Evolutionary conservation across 257 asterid genomes (phyloP), one percentile per base, ranked within the genome.

Genomic region (Nyctanthes arbortristis): DNA sequence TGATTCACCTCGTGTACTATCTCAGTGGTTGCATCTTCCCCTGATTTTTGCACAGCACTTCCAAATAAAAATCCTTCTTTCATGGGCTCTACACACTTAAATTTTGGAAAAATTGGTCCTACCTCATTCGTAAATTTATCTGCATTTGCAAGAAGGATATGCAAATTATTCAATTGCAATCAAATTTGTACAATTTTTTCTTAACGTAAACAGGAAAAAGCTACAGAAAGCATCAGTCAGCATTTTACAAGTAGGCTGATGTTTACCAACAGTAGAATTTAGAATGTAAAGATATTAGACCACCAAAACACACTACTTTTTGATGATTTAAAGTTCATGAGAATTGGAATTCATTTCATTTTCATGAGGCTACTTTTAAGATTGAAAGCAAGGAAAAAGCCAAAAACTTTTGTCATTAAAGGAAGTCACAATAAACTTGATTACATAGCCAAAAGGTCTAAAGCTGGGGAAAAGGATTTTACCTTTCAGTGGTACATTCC

Each of bases 101-200:
- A 77, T 61, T 73, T 86, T 20, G 89, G 90, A 52, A 68, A 69
- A 29, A 72, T 14, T 18, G 66, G 75, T 11, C 72, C 80, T 63
- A 69, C 63, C 75, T 79, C 95, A 61, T 84, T 81, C 65, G 96
- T 78, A 73, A 87, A 89, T 75, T 93, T 93, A 82, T 93, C 99
- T 93, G 84, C 90, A 80, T 57, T 76, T 73, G 35, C 64, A 77
- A 74, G 11, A 62, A 4, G 27, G 18, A 61, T 11, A 34, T 45
- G 69, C 37, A 0, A 10, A 40, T 52, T 77, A 66, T 31, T 33
- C 37, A 60, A 68, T 22, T 34, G 4, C 39, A 63, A 10, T n/a
- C 28, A 66, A 25, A 69, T 14, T 11, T 39, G 67, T 43, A 30
- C 62, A 65, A 64, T 16, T 64, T 4, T 40, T 30, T 47, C 31